phyloP scores from a whole-genome alignment of 192 early-diverging fungal genomes.

The Allomyces javanicus region DNA sequence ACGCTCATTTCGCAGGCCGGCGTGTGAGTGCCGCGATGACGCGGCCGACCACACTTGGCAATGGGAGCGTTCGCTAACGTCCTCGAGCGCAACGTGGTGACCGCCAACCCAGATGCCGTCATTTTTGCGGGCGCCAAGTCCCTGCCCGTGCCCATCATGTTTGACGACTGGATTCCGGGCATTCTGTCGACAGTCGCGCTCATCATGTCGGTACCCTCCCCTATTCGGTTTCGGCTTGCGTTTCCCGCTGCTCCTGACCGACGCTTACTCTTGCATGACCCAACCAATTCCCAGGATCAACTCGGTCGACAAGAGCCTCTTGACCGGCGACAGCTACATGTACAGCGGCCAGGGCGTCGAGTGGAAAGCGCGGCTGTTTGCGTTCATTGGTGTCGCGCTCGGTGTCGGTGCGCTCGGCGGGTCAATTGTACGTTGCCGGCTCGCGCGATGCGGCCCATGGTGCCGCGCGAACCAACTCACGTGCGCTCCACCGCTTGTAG shows the following conservation, averaged over 20 bases:
- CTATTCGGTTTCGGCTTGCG: background rate
- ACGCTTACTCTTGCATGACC: background rate
- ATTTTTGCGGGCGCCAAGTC: background rate
- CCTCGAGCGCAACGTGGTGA: no score
- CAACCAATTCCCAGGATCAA: conserved; percentile 15
- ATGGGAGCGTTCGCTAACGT: no score
- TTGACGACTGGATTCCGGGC: conserved; percentile 32
- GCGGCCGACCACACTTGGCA: no score
- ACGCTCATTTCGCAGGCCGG: background rate
- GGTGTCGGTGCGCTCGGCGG: conserved; percentile 25
- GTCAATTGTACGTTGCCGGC: conserved; percentile 9
- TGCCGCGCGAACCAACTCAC: no score
- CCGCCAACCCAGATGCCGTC: background rate
- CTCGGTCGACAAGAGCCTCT: conserved; percentile 22
- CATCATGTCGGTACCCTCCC: conserved; percentile 13
- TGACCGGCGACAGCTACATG: conserved; percentile 17
- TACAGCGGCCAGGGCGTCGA: conserved; percentile 13
- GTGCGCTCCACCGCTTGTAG: conserved; percentile 1
- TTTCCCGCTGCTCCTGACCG: no score
- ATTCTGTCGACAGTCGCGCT: conserved; percentile 25
- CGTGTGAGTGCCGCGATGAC: no score
- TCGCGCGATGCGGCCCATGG: no score
- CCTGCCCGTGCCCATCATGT: conserved; percentile 9
- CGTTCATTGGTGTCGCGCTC: conserved; percentile 28
- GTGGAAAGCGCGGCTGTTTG: conserved; percentile 24